These are phyloP conservation scores for Boletus speciosus DNA, from an alignment of 768 basidiomycete species.

Conservation along the genomic window DNA sequence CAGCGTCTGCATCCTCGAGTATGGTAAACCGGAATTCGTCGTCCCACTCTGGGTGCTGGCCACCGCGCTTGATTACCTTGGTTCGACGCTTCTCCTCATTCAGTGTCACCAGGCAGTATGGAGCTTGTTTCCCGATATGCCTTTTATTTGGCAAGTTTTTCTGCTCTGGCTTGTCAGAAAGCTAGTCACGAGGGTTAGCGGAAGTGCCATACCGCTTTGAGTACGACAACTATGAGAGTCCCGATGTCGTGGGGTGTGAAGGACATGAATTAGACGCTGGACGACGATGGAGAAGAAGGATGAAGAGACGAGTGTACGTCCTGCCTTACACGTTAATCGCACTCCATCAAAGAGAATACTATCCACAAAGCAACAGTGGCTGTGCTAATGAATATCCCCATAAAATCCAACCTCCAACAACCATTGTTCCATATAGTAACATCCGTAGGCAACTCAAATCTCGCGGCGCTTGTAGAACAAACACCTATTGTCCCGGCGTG, in stretches of 20 bases:
- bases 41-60: constrained; percentile 99
- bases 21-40: constrained; percentile 94
- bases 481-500: constrained; percentile 42
- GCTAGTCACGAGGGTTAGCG: neutral
- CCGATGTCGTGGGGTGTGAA: constrained; percentile 74
- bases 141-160: constrained; percentile 88
- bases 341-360: constrained; percentile 11
- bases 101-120: constrained; percentile 79
- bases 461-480: neutral
- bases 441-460: neutral
- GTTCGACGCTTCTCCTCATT: constrained; percentile 85
- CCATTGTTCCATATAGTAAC: too few relatives aligned
- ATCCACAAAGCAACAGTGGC: constrained; percentile 18
- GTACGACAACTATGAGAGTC: constrained; percentile 88
- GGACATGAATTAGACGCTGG: constrained; percentile 43
- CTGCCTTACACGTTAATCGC: constrained; percentile 20
- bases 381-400: constrained; percentile 7
- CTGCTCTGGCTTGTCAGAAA: constrained; percentile 39
- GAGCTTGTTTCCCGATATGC: constrained; percentile 96
- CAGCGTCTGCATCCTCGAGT: constrained; percentile 66
- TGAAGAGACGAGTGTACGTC: constrained; percentile 6
- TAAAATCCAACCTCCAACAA: neutral
- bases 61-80: constrained; percentile 92
- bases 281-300: neutral
- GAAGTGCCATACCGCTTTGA: constrained; percentile 77